Evolutionary conservation across 78 protist genomes (phyloP), one percentile per base, ranked within the genome.

Genomic region (Guillardia theta): DNA sequence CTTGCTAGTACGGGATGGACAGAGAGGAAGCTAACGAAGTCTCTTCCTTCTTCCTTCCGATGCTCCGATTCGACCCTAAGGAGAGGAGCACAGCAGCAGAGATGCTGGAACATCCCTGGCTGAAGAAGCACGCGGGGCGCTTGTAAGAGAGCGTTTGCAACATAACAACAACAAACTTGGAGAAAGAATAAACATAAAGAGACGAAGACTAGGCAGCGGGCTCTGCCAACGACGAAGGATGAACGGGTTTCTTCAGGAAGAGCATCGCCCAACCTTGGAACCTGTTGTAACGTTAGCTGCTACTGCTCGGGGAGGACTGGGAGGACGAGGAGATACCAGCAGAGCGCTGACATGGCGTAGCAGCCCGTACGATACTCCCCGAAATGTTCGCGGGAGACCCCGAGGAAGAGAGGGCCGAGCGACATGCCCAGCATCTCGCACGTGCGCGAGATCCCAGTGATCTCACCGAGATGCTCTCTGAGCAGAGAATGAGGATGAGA

Each of bases 61-160:
- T 70, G 83, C 83, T 70, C 45, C 9, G 22, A 43, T 70, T 33
- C 83, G 83, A 70, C 45, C 83, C 83, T 2, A 43, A 36, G 10
- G 41, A 70, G 83, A 45, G 90, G 30, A 48, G 53, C 18, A 24
- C 90, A 18, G 90, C 90, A 4, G 90, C 90, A 15, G 48, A 78
- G 50, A 78, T 78, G 90, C 90, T 78, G 15, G 30, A 37, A 48
- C 90, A 78, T 43, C 48, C 90, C 15, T 78, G 90, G 90, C 30
- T 78, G 33, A 36, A 33, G n/a, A 24, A 70, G 83, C 36, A 70
- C n/a, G n/a, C n/a, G n/a, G n/a, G n/a, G n/a, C n/a, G n/a, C n/a
- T n/a, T n/a, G n/a, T n/a, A n/a, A n/a, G n/a, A n/a, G n/a, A n/a
- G n/a, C n/a, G n/a, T n/a, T n/a, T n/a, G n/a, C n/a, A n/a, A n/a